Conservation (phyloP, 1,284 basidiomycete genomes). For the Leccinum holopus region DNA sequence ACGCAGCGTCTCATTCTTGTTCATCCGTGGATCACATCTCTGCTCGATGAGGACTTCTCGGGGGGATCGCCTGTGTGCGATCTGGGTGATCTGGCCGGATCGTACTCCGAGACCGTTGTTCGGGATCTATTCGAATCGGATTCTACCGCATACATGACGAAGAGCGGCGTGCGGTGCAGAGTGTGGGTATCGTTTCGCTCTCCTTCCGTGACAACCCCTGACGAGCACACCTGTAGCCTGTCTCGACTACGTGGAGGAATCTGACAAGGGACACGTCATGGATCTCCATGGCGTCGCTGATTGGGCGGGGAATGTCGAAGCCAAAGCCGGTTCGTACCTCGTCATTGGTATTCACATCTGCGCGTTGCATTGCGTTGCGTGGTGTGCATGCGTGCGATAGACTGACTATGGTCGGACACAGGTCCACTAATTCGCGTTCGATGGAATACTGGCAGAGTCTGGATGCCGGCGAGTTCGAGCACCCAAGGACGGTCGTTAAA, state of each 20-base stretch:
- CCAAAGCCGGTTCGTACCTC: slow-evolving; percentile 16
- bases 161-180: background rate
- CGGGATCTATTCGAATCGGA: background rate
- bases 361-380: background rate
- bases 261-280: background rate
- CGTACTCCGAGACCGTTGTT: background rate
- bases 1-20: no score
- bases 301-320: background rate
- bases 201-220: background rate
- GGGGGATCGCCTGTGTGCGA: background rate
- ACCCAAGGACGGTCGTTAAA: background rate
- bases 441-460: background rate
- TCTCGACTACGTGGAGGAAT: slow-evolving; percentile 10
- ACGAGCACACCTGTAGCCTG: slow-evolving; percentile 7
- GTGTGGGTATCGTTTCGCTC: background rate
- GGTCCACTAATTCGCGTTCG: background rate
- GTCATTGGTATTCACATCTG: background rate
- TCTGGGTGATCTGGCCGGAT: background rate
- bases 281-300: background rate
- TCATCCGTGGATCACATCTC: no score
- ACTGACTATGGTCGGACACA: slow-evolving; percentile 11
- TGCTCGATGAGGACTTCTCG: no score
- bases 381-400: background rate
- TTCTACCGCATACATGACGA: background rate
- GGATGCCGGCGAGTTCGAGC: background rate